Base-by-base conservation (phyloP, 352 stramenopile species). In the Blastocystis hominis region DNA sequence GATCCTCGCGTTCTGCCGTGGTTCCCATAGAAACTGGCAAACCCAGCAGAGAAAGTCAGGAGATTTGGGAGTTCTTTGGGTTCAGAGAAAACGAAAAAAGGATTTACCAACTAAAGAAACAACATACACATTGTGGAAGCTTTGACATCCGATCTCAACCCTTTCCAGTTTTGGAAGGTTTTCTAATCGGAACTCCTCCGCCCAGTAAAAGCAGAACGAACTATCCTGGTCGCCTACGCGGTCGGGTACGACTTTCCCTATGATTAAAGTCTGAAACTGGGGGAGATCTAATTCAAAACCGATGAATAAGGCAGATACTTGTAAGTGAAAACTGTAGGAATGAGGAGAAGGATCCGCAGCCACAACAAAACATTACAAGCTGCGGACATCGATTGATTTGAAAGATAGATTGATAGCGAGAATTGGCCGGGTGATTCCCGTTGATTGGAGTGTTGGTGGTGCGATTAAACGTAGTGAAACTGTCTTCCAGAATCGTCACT, bases 181-280 rank as follows among this genome's bases (percentile, higher is more conserved):
- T 13, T 42, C 50, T 6, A 80, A n/a, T 17, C n/a, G 20, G 9
- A 80, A 64, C 15, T 62, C 40, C 15, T 17, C 55, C 1, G 70
- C 70, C 46, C 50, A 80, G 30, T 40, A 80, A 24, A 80, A 80
- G 36, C 47, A 80, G 42, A 62, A 80, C 4, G 40, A 62, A 13
- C 24, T 47, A 4, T 44, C 5, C 15, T 64, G 42, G 42, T 24
- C 9, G 20, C 38, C 38, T 10, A 80, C 70, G 3, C 24, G n/a
- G 10, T 64, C 53, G 20, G 34, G 6, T 17, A 40, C 17, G 3
- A 46, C 20, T n/a, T 7, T 62, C 4, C 70, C 70, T 42, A 80
- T 64, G 15, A 17, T 9, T 6, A 80, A 38, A 17, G 44, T 47
- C 44, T 62, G 46, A 13, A 80, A 38, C 4, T 30, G 34, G 42